Base-by-base conservation (phyloP, 257 asterid species). In the Ehretia macrophylla region DNA sequence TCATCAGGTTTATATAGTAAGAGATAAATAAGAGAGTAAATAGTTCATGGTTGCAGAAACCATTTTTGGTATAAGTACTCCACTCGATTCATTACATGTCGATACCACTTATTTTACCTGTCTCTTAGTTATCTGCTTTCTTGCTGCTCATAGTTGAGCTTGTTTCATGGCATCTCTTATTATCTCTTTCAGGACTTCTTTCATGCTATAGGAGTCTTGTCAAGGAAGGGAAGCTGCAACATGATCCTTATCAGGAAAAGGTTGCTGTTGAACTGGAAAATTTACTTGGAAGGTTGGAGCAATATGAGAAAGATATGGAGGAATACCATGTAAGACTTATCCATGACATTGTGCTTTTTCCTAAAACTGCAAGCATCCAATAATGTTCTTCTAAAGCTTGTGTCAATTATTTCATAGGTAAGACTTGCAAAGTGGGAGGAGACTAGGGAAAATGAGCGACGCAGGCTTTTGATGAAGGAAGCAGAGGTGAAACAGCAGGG, bases 241-340 rank as follows among this genome's bases (percentile, higher is more conserved):
- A 85, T 68, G 97, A 92, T 71, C 75, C 95, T 69, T 78, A 75
- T 81, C 97, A 93, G 68, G 97, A 93, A 79, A 83, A 84, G 51
- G 89, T 89, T 70, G 96, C 96, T 65, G 45, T 69, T 56, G 85
- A 86, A 75, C 87, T 93, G 60, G 86, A 86, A 65, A 89, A 76
- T 70, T 67, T 93, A 73, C 85, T 86, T 22, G 81, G 85, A 51
- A 86, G 93, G 77, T 79, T 93, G 77, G 77, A 78, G 74, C 86
- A 72, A 40, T 93, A 88, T 63, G 97, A 89, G 83, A 85, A 79
- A 74, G 96, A 93, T 59, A 86, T 93, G 99, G 79, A 80, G 80
- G 84, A 79, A 73, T 93, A 84, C 74, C 95, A 86, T 40, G 97
- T 86, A 71, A 51, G 80, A 66, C n/a, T n/a, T n/a, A 27, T 27